Evolutionary conservation across 192 early-diverging fungal species (phyloP).

Genomic region (Nowakowskiella sp.): DNA sequence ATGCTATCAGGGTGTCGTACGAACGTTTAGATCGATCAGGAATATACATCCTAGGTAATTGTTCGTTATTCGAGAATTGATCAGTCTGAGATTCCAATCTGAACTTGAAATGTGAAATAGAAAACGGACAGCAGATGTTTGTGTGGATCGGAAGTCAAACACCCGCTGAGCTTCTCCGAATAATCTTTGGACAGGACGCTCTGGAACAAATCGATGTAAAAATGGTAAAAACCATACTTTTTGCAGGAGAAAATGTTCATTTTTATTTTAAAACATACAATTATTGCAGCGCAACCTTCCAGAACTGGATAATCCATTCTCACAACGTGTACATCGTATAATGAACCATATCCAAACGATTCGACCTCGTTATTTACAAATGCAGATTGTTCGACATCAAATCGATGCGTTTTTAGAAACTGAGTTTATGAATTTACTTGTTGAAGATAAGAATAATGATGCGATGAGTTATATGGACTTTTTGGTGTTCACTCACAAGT

Average conservation of each 20-base stretch:
- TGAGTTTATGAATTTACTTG: constrained; percentile 65
- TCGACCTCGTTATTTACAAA: constrained; percentile 54
- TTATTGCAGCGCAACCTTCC: constrained; percentile 54
- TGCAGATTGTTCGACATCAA: constrained; percentile 76
- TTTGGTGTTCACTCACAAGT: constrained; percentile 77
- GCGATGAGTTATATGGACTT: constrained; percentile 91
- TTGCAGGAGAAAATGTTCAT: constrained; percentile 13
- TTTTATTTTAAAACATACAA: constrained; percentile 6
- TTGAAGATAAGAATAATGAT: constrained; percentile 86
- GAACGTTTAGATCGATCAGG: constrained; percentile 66
- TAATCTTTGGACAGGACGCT: constrained; percentile 73
- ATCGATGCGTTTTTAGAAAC: constrained; percentile 68
- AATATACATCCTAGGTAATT: constrained; percentile 70
- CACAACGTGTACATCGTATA: constrained; percentile 56
- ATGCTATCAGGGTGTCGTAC: constrained; percentile 63
- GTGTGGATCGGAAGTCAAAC: constrained; percentile 84
- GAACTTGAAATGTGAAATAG: constrained; percentile 22
- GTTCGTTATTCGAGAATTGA: constrained; percentile 12
- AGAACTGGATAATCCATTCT: constrained; percentile 53
- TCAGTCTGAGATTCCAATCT: background rate
- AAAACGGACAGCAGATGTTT: constrained; percentile 68
- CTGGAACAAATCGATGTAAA: constrained; percentile 62
- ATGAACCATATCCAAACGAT: constrained; percentile 53
- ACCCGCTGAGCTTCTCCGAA: constrained; percentile 51
- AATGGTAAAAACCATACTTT: constrained; percentile 37